A percentile compares a stretch with the other conserved stretches of the same genome.
These are phyloP conservation scores for Leishmania braziliensis DNA, from an alignment of 208 protist species.

Conservation along the genomic window DNA sequence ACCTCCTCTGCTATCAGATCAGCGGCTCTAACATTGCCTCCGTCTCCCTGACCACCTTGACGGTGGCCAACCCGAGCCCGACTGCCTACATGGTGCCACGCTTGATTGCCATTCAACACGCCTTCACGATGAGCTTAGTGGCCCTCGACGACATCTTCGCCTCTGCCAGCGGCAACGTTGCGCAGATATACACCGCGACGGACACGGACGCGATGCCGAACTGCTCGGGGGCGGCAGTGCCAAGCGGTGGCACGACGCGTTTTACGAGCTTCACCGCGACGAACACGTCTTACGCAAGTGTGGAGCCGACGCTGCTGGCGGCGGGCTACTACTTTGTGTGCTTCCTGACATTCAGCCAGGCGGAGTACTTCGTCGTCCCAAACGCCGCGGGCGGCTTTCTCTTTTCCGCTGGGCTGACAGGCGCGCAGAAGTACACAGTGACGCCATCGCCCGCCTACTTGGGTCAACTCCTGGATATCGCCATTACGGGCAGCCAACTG, in stretches of 20 bases:
- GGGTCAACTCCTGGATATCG: slow-evolving; percentile 66
- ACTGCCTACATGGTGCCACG: slow-evolving; percentile 74
- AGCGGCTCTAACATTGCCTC: slow-evolving; percentile 54
- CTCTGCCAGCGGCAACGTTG: slow-evolving; percentile 36
- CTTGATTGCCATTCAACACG: slow-evolving; percentile 38
- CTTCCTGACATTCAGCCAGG: slow-evolving; percentile 74
- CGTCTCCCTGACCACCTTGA: slow-evolving; percentile 55
- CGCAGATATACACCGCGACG: slow-evolving; percentile 48
- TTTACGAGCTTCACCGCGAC: slow-evolving; percentile 77
- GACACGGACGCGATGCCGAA: slow-evolving; percentile 31
- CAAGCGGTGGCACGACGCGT: slow-evolving; percentile 44
- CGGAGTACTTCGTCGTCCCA: slow-evolving; percentile 55
- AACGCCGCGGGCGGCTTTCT: slow-evolving; percentile 70
- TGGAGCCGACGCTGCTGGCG: slow-evolving; percentile 48
- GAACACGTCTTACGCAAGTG: slow-evolving; percentile 50
- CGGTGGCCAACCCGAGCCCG: slow-evolving; percentile 64
- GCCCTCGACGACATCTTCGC: slow-evolving; percentile 75
- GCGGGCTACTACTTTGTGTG: slow-evolving; percentile 85
- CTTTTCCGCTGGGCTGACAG: slow-evolving; percentile 83
- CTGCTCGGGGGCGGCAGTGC: slow-evolving; percentile 42
- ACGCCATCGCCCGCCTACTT: slow-evolving; percentile 62
- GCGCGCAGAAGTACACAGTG: slow-evolving; percentile 79
- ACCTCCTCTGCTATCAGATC: slow-evolving; percentile 82
- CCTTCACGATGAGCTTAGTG: slow-evolving; percentile 70
- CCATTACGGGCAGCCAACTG: slow-evolving; percentile 73